phyloP scores from a whole-genome alignment of 352 stramenopile species.

The Globisporangium splendens region DNA sequence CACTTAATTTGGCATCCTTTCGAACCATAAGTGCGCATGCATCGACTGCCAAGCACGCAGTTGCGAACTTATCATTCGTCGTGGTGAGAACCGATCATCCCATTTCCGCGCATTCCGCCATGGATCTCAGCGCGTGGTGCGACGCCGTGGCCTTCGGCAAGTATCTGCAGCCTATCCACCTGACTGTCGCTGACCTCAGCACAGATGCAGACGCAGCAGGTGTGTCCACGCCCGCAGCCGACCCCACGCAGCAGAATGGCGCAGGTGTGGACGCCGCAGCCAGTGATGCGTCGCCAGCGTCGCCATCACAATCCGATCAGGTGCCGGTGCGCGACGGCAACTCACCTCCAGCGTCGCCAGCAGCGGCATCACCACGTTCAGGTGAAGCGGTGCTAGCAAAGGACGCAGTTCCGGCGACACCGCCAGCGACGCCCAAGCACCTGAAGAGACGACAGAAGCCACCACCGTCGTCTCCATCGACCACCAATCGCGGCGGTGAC shows the following conservation, averaged over 20 bases:
- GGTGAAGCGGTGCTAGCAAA: not conserved
- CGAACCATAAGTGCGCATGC: too few species aligned
- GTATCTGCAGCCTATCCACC: slow-evolving; percentile 45
- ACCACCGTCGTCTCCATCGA: slow-evolving; percentile 1
- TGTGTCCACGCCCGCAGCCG: too few species aligned
- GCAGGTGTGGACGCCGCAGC: not conserved
- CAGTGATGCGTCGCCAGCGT: too few species aligned
- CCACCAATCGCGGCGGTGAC: not conserved
- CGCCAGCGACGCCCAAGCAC: slow-evolving; percentile 18
- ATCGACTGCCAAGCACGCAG: too few species aligned
- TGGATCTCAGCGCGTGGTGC: slow-evolving; percentile 28
- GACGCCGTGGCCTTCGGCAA: slow-evolving; percentile 30
- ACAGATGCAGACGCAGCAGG: too few species aligned
- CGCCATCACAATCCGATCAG: too few species aligned
- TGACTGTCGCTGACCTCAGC: slow-evolving; percentile 16
- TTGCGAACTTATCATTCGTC: too few species aligned
- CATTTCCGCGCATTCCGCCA: not conserved
- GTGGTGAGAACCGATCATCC: too few species aligned
- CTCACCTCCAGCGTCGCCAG: not conserved
- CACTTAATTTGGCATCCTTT: too few species aligned
- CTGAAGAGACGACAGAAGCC: slow-evolving; percentile 24
- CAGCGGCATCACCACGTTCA: not conserved
- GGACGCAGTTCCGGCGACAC: not conserved
- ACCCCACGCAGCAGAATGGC: not conserved
- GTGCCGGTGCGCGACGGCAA: too few species aligned